Conservation (phyloP, 345 rosid species). For the Iberis pinnata region DNA sequence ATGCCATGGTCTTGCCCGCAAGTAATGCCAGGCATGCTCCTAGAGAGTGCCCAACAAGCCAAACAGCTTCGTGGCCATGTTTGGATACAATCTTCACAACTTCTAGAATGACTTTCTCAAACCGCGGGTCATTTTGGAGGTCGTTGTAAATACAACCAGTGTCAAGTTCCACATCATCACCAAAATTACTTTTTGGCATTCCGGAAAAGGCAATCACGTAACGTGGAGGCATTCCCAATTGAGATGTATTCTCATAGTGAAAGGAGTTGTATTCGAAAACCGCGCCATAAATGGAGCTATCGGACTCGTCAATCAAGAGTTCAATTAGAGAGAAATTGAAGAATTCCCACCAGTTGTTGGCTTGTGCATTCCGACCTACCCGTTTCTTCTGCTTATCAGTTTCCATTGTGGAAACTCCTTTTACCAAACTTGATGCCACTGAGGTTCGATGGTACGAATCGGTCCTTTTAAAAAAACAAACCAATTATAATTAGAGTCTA, state of each 20-base stretch:
- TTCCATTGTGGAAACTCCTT: slow-evolving; percentile 43
- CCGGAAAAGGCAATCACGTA: slow-evolving; percentile 60
- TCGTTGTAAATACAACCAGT: slow-evolving; percentile 26
- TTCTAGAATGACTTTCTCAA: slow-evolving; percentile 35
- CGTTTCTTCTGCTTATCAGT: slow-evolving; percentile 37
- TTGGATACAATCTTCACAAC: slow-evolving; percentile 19
- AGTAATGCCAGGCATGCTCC: slow-evolving; percentile 55
- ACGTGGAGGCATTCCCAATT: slow-evolving; percentile 30
- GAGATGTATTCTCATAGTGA: not conserved
- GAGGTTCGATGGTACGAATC: slow-evolving; percentile 35
- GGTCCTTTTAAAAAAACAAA: slow-evolving; percentile 25
- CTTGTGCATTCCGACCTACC: slow-evolving; percentile 29
- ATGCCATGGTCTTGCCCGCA: slow-evolving; percentile 43
- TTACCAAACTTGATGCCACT: slow-evolving; percentile 44
- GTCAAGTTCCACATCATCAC: slow-evolving; percentile 33
- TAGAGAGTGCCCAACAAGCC: slow-evolving; percentile 63
- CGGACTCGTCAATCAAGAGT: slow-evolving; percentile 38
- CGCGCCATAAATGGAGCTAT: slow-evolving; percentile 52
- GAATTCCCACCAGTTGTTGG: slow-evolving; percentile 52
- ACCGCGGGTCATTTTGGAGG: slow-evolving; percentile 38
- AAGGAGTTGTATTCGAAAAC: slow-evolving; percentile 32
- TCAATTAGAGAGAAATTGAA: slow-evolving; percentile 37
- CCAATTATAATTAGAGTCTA: not conserved
- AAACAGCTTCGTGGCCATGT: slow-evolving; percentile 24
- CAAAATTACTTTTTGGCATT: slow-evolving; percentile 21